Percentiles rank a stretch among this genome's conserved stretches.
Conservation (phyloP, 306 rosid species). For the Neltuma alba region DNA sequence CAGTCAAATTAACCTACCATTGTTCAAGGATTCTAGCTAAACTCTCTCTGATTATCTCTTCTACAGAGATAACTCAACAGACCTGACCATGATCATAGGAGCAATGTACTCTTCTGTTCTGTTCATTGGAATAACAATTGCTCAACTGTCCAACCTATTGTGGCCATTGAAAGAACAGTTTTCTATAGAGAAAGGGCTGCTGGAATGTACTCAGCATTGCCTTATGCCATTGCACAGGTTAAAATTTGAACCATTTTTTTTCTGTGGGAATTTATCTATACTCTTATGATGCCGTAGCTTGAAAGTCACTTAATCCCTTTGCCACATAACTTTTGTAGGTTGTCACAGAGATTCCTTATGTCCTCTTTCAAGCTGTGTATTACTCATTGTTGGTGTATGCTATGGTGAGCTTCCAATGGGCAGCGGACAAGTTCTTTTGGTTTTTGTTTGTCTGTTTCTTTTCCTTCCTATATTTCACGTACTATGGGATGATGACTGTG, state of each 20-base stretch:
- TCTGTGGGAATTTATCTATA: neutral
- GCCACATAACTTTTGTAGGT: constrained; percentile 51
- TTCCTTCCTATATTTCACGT: constrained; percentile 96
- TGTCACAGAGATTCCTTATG: constrained; percentile 75
- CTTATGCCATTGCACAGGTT: constrained; percentile 94
- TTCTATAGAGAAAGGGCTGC: constrained; percentile 96
- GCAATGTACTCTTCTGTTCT: constrained; percentile 89
- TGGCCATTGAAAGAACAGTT: constrained; percentile 86
- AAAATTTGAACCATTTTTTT: constrained; percentile 35
- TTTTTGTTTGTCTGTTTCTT: constrained; percentile 83
- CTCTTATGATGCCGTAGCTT: neutral
- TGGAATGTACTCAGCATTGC: constrained; percentile 94
- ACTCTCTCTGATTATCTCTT: constrained; percentile 19
- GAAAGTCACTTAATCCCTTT: neutral
- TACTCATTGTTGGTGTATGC: constrained; percentile 80
- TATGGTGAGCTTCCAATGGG: constrained; percentile 90
- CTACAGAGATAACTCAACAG: constrained; percentile 58
- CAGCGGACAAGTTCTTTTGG: constrained; percentile 83
- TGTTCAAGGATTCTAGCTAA: constrained; percentile 30
- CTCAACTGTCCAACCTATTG: constrained; percentile 86
- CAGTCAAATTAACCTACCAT: neutral
- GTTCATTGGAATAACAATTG: constrained; percentile 92
- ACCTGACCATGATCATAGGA: constrained; percentile 72
- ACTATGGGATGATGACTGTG: constrained; percentile 97
- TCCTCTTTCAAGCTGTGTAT: constrained; percentile 67